Evolutionary conservation across 1,284 basidiomycete genomes (phyloP).

Genomic region (Hymenochaete sp.): DNA sequence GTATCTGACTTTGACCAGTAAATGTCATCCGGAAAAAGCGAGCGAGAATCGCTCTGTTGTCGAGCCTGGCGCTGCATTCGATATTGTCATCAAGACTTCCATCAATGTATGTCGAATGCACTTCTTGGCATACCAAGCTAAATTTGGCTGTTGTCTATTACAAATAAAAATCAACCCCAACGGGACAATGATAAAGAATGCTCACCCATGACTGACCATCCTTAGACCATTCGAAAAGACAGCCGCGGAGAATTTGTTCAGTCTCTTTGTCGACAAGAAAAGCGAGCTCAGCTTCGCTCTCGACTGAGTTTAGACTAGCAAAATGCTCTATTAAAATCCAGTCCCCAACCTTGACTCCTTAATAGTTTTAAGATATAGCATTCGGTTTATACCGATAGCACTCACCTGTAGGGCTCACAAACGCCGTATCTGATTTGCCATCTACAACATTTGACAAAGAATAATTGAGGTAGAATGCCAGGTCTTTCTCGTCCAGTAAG

Average conservation of each 20-base stretch:
- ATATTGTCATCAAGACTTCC: too few relatives aligned
- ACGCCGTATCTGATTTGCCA: constrained; percentile 37
- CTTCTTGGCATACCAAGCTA: too few relatives aligned
- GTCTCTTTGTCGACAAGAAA: constrained; percentile 38
- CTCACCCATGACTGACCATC: constrained; percentile 39
- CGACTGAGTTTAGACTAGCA: constrained; percentile 20
- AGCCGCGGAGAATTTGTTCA: constrained; percentile 30
- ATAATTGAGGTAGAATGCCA: constrained; percentile 34
- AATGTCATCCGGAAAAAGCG: too few relatives aligned
- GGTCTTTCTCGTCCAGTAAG: constrained; percentile 31
- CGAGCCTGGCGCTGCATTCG: too few relatives aligned
- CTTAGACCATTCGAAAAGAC: constrained; percentile 32
- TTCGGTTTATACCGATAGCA: constrained; percentile 17
- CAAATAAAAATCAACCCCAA: too few relatives aligned
- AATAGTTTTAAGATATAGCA: neutral
- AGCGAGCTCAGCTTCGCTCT: neutral
- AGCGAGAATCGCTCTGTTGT: too few relatives aligned
- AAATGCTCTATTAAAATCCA: constrained; percentile 39
- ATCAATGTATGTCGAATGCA: too few relatives aligned
- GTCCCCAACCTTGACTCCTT: constrained; percentile 34
- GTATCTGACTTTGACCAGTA: neutral
- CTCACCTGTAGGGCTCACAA: constrained; percentile 40
- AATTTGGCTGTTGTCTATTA: too few relatives aligned
- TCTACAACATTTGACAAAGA: constrained; percentile 52
- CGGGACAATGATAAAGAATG: too few relatives aligned